phyloP scores from a whole-genome alignment of 352 stramenopile genomes.

The Phytopythium vexans region DNA sequence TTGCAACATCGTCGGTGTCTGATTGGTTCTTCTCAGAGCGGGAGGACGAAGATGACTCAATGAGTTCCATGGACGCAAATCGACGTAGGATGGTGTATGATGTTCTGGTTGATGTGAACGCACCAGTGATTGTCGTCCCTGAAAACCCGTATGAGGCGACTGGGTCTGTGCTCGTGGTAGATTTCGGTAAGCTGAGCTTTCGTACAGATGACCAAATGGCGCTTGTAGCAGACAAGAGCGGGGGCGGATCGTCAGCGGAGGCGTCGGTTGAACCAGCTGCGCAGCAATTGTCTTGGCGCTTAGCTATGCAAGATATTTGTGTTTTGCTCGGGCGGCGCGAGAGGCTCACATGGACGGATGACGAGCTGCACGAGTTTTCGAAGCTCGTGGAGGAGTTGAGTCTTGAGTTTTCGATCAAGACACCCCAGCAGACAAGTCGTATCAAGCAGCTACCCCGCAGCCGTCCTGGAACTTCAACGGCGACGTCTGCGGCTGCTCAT shows the following conservation, averaged over 20 bases:
- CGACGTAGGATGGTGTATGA: conserved; percentile 38
- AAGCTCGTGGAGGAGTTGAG: conserved; percentile 65
- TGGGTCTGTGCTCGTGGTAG: conserved; percentile 53
- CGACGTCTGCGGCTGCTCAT: not conserved
- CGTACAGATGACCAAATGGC: conserved; percentile 31
- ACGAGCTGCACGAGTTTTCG: conserved; percentile 29
- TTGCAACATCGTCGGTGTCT: conserved; percentile 76
- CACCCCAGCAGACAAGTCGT: conserved; percentile 10
- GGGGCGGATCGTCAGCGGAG: conserved; percentile 2
- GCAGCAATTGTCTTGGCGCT: conserved; percentile 48
- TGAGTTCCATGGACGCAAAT: conserved; percentile 27
- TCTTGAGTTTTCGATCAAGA: conserved; percentile 51
- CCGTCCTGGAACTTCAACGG: not conserved
- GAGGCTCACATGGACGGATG: conserved; percentile 34
- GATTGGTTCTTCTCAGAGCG: conserved; percentile 78
- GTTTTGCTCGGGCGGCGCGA: conserved; percentile 48
- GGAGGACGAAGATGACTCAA: conserved; percentile 39
- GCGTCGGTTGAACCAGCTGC: conserved; percentile 1
- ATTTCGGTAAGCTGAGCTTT: conserved; percentile 71
- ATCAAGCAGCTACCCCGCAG: conserved; percentile 4
- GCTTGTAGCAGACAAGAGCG: conserved; percentile 12
- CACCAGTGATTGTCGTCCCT: conserved; percentile 66
- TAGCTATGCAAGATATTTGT: conserved; percentile 60
- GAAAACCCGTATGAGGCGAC: conserved; percentile 37
- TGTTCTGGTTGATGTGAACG: conserved; percentile 68